Conservation (phyloP, 2,329 filamentous ascomycete species). For the Achaetomium macrosporum region DNA sequence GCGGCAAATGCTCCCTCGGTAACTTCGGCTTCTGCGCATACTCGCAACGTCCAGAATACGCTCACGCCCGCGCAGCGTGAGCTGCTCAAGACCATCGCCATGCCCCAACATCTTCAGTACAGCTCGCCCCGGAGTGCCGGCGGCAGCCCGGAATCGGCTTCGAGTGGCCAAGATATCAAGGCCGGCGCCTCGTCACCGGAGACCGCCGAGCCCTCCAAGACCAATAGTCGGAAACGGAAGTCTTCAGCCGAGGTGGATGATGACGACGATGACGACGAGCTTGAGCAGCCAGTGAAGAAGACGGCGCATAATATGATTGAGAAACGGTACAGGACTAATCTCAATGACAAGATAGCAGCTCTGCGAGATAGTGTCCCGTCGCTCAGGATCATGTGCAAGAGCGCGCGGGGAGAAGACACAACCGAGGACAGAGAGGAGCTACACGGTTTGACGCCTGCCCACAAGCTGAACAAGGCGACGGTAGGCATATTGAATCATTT, state of each 20-base stretch:
- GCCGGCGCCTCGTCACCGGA: constrained; percentile 57
- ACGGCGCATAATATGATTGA: constrained; percentile 98
- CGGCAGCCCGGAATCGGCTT: constrained; percentile 52
- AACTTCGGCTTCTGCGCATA: constrained; percentile 24
- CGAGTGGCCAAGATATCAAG: constrained; percentile 34
- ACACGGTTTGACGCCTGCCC: constrained; percentile 76
- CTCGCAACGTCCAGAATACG: constrained; percentile 33
- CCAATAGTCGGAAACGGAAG: constrained; percentile 60
- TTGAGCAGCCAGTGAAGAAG: constrained; percentile 65
- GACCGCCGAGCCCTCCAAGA: constrained; percentile 39
- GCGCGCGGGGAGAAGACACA: constrained; percentile 59
- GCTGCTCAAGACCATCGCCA: constrained; percentile 56
- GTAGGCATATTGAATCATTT: constrained; percentile 35
- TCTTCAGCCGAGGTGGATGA: constrained; percentile 53
- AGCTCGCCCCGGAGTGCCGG: constrained; percentile 50
- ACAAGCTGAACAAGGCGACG: constrained; percentile 97
- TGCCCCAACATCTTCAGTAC: constrained; percentile 58
- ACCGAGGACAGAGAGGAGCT: constrained; percentile 73
- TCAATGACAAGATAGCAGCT: constrained; percentile 95
- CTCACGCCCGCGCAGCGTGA: constrained; percentile 56
- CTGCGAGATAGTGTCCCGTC: constrained; percentile 88
- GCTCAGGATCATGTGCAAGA: constrained; percentile 76
- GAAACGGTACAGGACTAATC: constrained; percentile 90
- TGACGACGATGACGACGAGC: constrained; percentile 53
- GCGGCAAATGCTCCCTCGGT: constrained; percentile 25